Conservation (phyloP, 2,329 filamentous ascomycete genomes). For the Cladosporium sp. region DNA sequence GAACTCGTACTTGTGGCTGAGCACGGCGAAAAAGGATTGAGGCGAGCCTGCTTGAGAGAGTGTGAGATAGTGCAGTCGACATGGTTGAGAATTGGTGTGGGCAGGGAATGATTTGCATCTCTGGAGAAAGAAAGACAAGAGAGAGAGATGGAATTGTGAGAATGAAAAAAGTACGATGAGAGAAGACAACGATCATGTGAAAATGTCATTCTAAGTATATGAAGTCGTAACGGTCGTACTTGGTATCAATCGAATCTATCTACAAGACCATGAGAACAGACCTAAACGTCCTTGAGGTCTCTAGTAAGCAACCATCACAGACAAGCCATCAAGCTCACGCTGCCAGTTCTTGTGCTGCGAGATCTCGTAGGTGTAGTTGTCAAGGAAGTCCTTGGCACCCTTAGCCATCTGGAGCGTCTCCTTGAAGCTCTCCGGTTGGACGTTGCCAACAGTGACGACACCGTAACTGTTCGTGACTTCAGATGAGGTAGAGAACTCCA, state of each 20-base stretch:
- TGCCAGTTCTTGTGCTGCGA: conserved; percentile 73
- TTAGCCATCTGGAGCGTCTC: conserved; percentile 66
- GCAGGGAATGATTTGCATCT: neutral
- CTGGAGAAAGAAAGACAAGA: neutral
- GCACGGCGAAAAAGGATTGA: conserved; percentile 2
- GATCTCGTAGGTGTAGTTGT: conserved; percentile 69
- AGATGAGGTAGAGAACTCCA: conserved; percentile 52
- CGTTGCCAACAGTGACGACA: conserved; percentile 67
- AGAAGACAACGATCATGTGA: neutral
- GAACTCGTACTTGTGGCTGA: conserved; percentile 17
- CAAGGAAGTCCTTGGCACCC: conserved; percentile 68
- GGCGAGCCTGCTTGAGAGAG: neutral
- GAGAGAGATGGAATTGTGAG: neutral
- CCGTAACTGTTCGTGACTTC: conserved; percentile 70
- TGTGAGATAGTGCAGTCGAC: neutral
- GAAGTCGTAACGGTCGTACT: neutral
- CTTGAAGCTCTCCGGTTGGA: conserved; percentile 59
- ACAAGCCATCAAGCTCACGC: conserved; percentile 72
- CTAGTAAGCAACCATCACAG: conserved; percentile 68
- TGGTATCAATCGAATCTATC: conserved; percentile 25
- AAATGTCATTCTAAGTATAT: neutral
- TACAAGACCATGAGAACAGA: neutral
- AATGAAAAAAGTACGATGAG: neutral
- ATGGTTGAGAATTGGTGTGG: neutral
- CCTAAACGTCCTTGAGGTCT: conserved; percentile 1